Conservation (phyloP, 2,329 filamentous ascomycete genomes). For the Xylariaceae sp. region DNA sequence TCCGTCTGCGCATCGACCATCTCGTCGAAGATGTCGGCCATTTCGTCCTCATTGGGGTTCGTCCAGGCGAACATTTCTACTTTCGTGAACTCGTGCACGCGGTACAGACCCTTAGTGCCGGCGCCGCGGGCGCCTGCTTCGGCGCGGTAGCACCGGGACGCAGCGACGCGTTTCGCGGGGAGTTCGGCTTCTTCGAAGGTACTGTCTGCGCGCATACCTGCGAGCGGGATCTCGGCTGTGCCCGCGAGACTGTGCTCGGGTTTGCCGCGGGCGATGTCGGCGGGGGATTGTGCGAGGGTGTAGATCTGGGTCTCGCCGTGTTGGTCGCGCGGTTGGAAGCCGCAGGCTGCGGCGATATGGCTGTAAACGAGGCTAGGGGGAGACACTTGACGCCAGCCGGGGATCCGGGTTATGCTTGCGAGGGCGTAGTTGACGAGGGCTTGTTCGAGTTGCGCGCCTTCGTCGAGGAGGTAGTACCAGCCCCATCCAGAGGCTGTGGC, state of each 20-base stretch:
- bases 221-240: conserved; percentile 91
- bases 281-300: conserved; percentile 60
- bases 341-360: conserved; percentile 84
- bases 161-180: conserved; percentile 74
- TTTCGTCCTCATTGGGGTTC: conserved; percentile 45
- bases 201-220: conserved; percentile 77
- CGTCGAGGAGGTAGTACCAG: conserved; percentile 94
- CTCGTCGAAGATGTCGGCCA: conserved; percentile 67
- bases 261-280: conserved; percentile 55
- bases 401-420: conserved; percentile 52
- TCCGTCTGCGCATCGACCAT: conserved; percentile 83
- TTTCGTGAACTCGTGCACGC: conserved; percentile 98
- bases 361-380: conserved; percentile 89
- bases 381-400: conserved; percentile 72
- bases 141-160: conserved; percentile 89
- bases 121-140: conserved; percentile 87
- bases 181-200: conserved; percentile 60
- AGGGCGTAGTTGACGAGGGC: conserved; percentile 85
- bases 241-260: conserved; percentile 74
- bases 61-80: conserved; percentile 98
- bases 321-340: conserved; percentile 88
- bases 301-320: conserved; percentile 93
- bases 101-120: conserved; percentile 90
- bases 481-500: conserved; percentile 88
- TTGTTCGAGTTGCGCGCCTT: conserved; percentile 89